phyloP scores from a whole-genome alignment of 495 filamentous ascomycete genomes.

The Ramalina intermedia region DNA sequence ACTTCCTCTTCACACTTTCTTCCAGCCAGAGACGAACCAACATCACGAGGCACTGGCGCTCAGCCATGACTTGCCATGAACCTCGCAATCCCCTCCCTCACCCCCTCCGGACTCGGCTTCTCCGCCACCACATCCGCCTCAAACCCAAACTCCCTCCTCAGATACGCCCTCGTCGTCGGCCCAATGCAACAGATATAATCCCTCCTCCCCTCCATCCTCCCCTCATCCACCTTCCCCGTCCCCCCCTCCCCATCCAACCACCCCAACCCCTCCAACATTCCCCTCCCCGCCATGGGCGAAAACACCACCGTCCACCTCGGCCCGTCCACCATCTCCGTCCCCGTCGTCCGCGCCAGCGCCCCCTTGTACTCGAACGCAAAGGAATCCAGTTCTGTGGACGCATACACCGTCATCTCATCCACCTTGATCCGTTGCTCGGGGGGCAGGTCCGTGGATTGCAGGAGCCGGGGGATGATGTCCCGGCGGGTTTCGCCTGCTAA shows the following conservation, averaged over 20 bases:
- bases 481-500: constrained; percentile 73
- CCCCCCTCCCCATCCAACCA: constrained; percentile 37
- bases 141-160: constrained; percentile 50
- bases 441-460: constrained; percentile 39
- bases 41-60: not conserved
- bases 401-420: constrained; percentile 71
- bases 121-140: constrained; percentile 70
- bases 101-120: constrained; percentile 69
- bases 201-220: constrained; percentile 10
- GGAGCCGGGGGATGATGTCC: constrained; percentile 71
- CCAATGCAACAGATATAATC: constrained; percentile 77
- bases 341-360: constrained; percentile 25
- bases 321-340: constrained; percentile 7
- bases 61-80: constrained; percentile 27
- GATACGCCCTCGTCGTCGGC: constrained; percentile 73
- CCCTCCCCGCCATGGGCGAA: constrained; percentile 75
- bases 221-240: constrained; percentile 27
- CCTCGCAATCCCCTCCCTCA: constrained; percentile 50
- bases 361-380: constrained; percentile 52
- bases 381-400: constrained; percentile 60
- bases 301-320: constrained; percentile 82
- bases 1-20: not conserved
- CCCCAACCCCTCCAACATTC: constrained; percentile 56
- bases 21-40: not conserved
- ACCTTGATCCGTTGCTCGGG: constrained; percentile 38